Evolutionary conservation across 164 flowering plant genomes (phyloP).

Genomic region (Nelumbo lutea): DNA sequence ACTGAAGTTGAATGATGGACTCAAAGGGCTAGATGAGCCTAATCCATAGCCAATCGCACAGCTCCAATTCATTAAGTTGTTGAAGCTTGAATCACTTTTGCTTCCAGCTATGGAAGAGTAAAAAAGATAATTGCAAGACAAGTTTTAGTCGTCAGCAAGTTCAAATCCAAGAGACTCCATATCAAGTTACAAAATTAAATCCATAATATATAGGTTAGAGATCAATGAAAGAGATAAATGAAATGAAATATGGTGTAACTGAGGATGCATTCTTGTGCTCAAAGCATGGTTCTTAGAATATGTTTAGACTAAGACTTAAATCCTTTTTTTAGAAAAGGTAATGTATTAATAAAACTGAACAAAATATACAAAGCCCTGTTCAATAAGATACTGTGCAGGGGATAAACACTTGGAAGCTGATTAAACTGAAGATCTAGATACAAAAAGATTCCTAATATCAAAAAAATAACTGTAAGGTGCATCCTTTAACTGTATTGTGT

Average conservation of each 20-base stretch:
- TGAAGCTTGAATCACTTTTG: slow-evolving; percentile 38
- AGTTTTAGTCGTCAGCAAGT: not conserved
- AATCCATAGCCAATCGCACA: slow-evolving; percentile 79
- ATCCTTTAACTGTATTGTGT: too few relatives aligned
- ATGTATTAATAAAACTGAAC: too few relatives aligned
- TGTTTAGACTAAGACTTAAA: too few relatives aligned
- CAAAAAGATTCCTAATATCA: too few relatives aligned
- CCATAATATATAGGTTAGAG: not conserved
- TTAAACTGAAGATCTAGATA: too few relatives aligned
- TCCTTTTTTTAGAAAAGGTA: too few relatives aligned
- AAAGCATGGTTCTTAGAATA: not conserved
- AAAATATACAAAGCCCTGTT: too few relatives aligned
- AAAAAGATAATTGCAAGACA: not conserved
- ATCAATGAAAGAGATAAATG: not conserved
- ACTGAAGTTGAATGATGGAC: slow-evolving; percentile 88
- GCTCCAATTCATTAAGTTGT: slow-evolving; percentile 70
- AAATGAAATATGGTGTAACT: not conserved
- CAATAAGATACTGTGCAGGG: too few relatives aligned
- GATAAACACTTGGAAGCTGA: too few relatives aligned
- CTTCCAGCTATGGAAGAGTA: slow-evolving; percentile 39
- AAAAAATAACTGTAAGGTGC: too few relatives aligned
- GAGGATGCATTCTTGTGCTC: not conserved
- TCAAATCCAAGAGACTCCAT: not conserved
- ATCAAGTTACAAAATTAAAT: not conserved
- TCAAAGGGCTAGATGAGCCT: slow-evolving; percentile 82